Conservation (phyloP, 305 asterid species). For the Caryopteris hybrid region DNA sequence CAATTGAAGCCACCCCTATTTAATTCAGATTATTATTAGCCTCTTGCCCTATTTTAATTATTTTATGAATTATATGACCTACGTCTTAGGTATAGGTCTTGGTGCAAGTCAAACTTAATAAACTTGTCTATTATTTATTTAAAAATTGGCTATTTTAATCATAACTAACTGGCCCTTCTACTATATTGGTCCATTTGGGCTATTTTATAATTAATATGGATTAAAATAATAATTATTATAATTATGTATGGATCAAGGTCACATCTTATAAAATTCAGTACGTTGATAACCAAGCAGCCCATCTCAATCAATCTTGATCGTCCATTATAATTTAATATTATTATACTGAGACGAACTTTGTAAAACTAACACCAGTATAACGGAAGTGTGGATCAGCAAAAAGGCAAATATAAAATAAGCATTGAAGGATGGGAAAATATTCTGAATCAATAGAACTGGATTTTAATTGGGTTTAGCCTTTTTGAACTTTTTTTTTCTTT, state of each 20-base stretch:
- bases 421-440: no score
- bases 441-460: no score
- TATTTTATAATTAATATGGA: background rate
- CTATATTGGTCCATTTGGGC: background rate
- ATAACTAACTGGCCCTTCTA: background rate
- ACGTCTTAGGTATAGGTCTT: background rate
- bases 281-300: background rate
- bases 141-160: background rate
- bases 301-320: background rate
- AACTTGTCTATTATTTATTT: background rate
- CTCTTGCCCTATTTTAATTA: slow-evolving; percentile 7
- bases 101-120: background rate
- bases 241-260: background rate
- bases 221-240: no score
- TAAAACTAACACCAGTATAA: no score
- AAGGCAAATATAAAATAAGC: no score
- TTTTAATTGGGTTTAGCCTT: background rate
- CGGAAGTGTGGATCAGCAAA: no score
- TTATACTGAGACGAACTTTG: no score
- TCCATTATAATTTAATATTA: background rate
- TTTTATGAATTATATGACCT: background rate
- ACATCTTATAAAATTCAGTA: background rate
- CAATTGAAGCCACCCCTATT: slow-evolving; percentile 1
- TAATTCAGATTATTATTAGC: background rate
- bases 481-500: no score